Percentiles rank a stretch among this genome's conserved stretches.
phyloP scores from a whole-genome alignment of 257 asterid species.

The Primulina eburnea region DNA sequence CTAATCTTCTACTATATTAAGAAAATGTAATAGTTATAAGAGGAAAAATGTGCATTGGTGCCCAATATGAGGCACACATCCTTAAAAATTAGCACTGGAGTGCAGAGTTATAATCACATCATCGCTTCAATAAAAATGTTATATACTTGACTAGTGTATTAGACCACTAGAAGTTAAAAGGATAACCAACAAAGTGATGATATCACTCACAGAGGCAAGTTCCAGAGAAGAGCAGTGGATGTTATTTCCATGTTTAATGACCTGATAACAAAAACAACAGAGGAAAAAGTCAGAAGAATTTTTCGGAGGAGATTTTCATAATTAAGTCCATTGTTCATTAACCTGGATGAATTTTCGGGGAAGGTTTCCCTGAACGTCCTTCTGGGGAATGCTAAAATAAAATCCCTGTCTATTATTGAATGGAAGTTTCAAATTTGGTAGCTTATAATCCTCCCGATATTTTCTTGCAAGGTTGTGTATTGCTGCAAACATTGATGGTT shows the following conservation, averaged over 20 bases:
- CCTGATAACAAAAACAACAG: slow-evolving; percentile 47
- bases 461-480: slow-evolving; percentile 89
- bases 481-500: slow-evolving; percentile 52
- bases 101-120: not conserved
- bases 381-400: slow-evolving; percentile 94
- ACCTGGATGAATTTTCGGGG: slow-evolving; percentile 97
- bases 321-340: slow-evolving; percentile 21
- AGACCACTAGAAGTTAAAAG: slow-evolving; percentile 10
- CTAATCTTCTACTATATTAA: too few relatives aligned
- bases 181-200: slow-evolving; percentile 18
- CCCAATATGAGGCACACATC: not conserved
- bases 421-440: slow-evolving; percentile 86
- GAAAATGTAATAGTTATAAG: too few relatives aligned
- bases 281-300: slow-evolving; percentile 25
- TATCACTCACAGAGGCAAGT: slow-evolving; percentile 82
- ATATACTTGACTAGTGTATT: slow-evolving; percentile 11
- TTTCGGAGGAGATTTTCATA: slow-evolving; percentile 10
- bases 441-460: slow-evolving; percentile 73
- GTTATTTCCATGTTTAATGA: slow-evolving; percentile 88
- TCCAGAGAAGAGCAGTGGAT: slow-evolving; percentile 84
- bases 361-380: slow-evolving; percentile 75
- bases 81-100: slow-evolving; percentile 10
- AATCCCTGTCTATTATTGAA: slow-evolving; percentile 93
- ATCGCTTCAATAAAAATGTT: not conserved
- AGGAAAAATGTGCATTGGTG: too few relatives aligned